Evolutionary conservation across 1,284 basidiomycete species (phyloP).

Genomic region (Pseudozyma sp.): DNA sequence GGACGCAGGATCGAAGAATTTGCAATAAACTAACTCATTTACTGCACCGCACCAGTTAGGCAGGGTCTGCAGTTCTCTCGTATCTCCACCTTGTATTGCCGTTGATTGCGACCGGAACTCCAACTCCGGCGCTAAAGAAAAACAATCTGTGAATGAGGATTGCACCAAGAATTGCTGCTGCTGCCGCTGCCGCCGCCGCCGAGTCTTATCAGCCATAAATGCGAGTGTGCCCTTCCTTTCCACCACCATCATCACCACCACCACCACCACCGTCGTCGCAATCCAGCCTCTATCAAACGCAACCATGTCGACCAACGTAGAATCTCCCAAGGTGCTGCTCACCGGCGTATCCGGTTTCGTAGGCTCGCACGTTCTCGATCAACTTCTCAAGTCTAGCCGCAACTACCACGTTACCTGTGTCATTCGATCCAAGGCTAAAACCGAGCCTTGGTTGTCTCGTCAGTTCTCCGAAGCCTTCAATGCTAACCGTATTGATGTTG

Average conservation of each 20-base stretch:
- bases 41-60: too few relatives aligned
- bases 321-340: conserved; percentile 29
- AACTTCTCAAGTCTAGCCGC: conserved; percentile 37
- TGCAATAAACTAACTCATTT: too few relatives aligned
- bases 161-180: too few relatives aligned
- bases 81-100: too few relatives aligned
- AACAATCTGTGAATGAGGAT: too few relatives aligned
- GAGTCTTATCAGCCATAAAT: too few relatives aligned
- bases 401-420: conserved; percentile 44
- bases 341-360: conserved; percentile 52
- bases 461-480: conserved; percentile 26
- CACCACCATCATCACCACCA: background rate
- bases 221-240: too few relatives aligned
- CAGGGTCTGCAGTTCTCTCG: too few relatives aligned
- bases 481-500: conserved; percentile 17
- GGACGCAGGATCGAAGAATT: too few relatives aligned
- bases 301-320: conserved; percentile 17
- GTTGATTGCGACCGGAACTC: too few relatives aligned
- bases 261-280: background rate
- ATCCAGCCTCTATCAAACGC: background rate
- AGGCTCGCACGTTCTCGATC: conserved; percentile 43
- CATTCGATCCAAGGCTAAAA: conserved; percentile 44
- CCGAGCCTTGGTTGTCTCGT: conserved; percentile 33
- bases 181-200: too few relatives aligned
- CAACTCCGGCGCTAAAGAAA: too few relatives aligned